Evolutionary conservation across 2,329 filamentous ascomycete species (phyloP), one percentile per base, ranked within the genome.

Genomic region (Sporothrix globosa): DNA sequence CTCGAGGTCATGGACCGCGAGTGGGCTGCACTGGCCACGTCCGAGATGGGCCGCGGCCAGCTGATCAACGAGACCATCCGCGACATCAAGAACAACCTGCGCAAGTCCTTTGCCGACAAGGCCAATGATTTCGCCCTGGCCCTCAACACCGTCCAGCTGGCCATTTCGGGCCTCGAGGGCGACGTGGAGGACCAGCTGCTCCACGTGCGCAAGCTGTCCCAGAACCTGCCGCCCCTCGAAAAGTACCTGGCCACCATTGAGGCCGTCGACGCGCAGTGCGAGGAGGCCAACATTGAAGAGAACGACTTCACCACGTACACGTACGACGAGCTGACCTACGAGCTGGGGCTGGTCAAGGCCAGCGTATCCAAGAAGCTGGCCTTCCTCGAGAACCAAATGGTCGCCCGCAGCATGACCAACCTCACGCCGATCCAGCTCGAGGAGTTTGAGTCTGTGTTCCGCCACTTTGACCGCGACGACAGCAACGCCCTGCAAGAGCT

Each of bases 221-320:
- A 92, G 74, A 97, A 92, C 76, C 84, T 99, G 14, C 87, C 92
- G 10, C 95, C 95, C 3, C 85, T 99, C n/a, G 93, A 97, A 76
- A 88, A 92, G 72, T 99, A 96, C 78, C 86, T 99, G 53, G 90
- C 92, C 73, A 92, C 93, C 73, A 97, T 99, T 77, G 92, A 89
- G 17, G 88, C 88, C 13, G 87, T 98, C 63, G 94, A 97, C 77
- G 88, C 89, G 73, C 93, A 97, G 81, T 99, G 96, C 79, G 87
- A 90, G 72, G 95, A 98, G 82, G 96, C 96, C 73, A 98, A 99
- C 79, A 97, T 99, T 74, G 96, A 99, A 80, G 96, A 99, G 77
- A 99, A 99, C 80, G 96, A 99, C 82, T 98, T 96, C 80, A 99
- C 96, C n/a, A 98, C 95, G 10, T 98, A 98, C 81, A 97, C 95